Evolutionary conservation across 257 asterid genomes (phyloP).

Genomic region (Henckelia pumila): DNA sequence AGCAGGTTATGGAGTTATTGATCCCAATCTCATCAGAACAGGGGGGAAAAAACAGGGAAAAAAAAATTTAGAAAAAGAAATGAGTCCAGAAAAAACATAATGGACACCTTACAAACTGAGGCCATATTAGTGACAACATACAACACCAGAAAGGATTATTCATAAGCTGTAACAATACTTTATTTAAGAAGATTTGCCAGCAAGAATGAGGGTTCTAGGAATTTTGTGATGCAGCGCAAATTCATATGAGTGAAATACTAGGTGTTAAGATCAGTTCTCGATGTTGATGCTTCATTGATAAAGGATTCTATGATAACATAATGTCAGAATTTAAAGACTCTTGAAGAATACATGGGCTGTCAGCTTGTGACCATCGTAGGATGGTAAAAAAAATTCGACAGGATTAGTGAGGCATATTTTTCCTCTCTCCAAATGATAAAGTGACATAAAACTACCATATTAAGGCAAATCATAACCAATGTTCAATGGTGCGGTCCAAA

Average conservation of each 20-base stretch:
- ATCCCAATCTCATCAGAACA: background rate
- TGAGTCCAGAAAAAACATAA: background rate
- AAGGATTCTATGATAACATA: background rate
- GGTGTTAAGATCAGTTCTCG: background rate
- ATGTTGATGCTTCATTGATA: background rate
- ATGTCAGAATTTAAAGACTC: background rate
- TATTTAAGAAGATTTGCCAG: too few relatives aligned
- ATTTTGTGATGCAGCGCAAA: background rate
- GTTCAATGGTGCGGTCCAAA: background rate
- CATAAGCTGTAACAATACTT: background rate
- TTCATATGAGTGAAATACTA: background rate
- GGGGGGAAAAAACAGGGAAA: background rate
- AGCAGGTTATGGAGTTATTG: background rate
- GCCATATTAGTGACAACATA: background rate
- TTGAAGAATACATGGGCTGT: background rate
- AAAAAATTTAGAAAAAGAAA: background rate
- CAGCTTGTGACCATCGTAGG: background rate
- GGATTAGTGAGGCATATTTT: background rate
- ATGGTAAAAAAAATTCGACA: background rate
- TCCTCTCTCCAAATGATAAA: too few relatives aligned
- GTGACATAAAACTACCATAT: background rate
- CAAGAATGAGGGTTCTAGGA: background rate
- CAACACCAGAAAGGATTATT: background rate
- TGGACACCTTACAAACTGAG: background rate
- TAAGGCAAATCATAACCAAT: background rate